Base-by-base conservation (phyloP, 495 filamentous ascomycete genomes). In the Penicillium argentinense region DNA sequence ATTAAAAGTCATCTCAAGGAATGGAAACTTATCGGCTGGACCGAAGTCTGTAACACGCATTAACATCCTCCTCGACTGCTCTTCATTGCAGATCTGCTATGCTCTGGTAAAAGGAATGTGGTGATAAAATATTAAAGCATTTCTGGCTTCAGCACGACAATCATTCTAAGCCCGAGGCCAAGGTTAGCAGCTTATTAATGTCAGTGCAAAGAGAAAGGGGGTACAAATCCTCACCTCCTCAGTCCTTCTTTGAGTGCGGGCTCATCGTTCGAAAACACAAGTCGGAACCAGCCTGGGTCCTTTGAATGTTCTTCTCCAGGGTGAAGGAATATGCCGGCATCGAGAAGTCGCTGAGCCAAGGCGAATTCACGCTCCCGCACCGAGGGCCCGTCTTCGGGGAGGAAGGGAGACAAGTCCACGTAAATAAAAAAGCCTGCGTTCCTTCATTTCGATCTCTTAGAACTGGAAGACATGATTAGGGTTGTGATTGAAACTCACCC, bases 381-480 rank as follows among this genome's bases (percentile, higher is more conserved):
- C 13, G 56, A 17, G 16, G 29, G 9, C 5, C 16, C 22, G 5
- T 16, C 18, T 0, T 41, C 33, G 1, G 54, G 45, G 14, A 69
- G 59, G 36, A 60, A 72, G 22, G 57, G 57, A 0, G 71, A 64
- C n/a, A 79, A 52, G 53, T 79, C 72, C 4, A 72, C 56, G 49
- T 74, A 79, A 5, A 80, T 45, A 39, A 79, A 80, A 50, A 80
- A 75, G 3, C 72, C 77, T 3, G 76, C 76, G 45, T 76, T 78
- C 24, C 68, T 71, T n/a, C n/a, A 26, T 25, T 11, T 12, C 4
- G 1, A 5, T 18, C 21, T 7, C 37, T 36, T 36, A 36, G 17
- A 36, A 9, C 16, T 21, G 14, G 17, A 3, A 22, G 7, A 30
- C 12, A 41, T n/a, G 9, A 33, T 47, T 12, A 0, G 4, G 14